Evolutionary conservation across 2,329 filamentous ascomycete genomes (phyloP).

Genomic region (Aspergillus sp.): DNA sequence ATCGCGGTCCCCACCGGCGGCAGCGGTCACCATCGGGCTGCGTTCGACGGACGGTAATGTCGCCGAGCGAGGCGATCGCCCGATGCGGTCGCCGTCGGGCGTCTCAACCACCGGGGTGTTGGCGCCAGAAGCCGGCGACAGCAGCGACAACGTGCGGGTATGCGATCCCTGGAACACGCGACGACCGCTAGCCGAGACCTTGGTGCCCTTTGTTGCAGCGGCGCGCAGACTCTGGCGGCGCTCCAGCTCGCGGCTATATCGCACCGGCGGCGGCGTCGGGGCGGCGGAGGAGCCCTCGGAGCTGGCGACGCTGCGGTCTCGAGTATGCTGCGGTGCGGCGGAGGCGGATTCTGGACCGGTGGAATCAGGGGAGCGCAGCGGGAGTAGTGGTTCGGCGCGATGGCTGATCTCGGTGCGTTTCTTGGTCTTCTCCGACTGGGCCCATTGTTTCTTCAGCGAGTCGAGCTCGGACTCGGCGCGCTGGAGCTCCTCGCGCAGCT

Average conservation of each 20-base stretch:
- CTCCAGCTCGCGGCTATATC: constrained; percentile 63
- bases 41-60: constrained; percentile 43
- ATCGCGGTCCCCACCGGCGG: constrained; percentile 3
- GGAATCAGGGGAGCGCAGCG: constrained; percentile 45
- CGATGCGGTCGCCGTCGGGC: constrained; percentile 27
- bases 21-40: constrained; percentile 18
- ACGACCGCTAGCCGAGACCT: constrained; percentile 45
- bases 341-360: constrained; percentile 9
- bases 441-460: constrained; percentile 80
- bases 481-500: constrained; percentile 84
- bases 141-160: constrained; percentile 70
- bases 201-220: constrained; percentile 34
- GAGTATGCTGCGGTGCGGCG: constrained; percentile 16
- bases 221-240: constrained; percentile 67
- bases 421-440: constrained; percentile 70
- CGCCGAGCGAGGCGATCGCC: constrained; percentile 38
- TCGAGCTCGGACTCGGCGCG: constrained; percentile 76
- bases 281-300: constrained; percentile 23
- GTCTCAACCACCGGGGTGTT: constrained; percentile 16
- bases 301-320: constrained; percentile 28
- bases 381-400: constrained; percentile 59
- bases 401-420: constrained; percentile 67
- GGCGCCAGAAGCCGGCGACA: constrained; percentile 59
- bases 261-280: constrained; percentile 23
- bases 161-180: constrained; percentile 68